phyloP scores from a whole-genome alignment of 306 rosid genomes.

The Trifolium pratense region DNA sequence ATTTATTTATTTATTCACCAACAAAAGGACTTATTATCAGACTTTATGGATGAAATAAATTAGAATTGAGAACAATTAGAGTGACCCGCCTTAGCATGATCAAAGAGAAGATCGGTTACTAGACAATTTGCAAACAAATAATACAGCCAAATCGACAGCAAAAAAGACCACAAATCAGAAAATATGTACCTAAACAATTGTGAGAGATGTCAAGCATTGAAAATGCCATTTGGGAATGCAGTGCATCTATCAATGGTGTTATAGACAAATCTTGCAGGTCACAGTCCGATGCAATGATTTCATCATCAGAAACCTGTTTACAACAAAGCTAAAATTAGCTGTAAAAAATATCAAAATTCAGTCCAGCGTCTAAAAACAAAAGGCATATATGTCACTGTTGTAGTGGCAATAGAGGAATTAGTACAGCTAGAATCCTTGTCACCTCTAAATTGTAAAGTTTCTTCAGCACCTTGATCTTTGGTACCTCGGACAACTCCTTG shows the following conservation, averaged over 20 bases:
- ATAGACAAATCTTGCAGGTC: constrained; percentile 90
- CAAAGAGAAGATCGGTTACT: constrained; percentile 13
- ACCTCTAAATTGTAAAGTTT: constrained; percentile 92
- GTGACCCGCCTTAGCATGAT: constrained; percentile 12
- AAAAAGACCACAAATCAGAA: constrained; percentile 30
- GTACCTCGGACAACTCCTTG: constrained; percentile 70
- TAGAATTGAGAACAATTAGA: constrained; percentile 29
- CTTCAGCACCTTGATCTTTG: constrained; percentile 76
- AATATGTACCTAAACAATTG: constrained; percentile 72
- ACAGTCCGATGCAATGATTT: constrained; percentile 76
- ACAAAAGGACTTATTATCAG: constrained; percentile 23
- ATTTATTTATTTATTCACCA: constrained; percentile 18
- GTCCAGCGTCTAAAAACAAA: constrained; percentile 26
- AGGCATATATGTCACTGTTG: constrained; percentile 10
- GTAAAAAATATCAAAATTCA: constrained; percentile 15
- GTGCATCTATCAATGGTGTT: constrained; percentile 79
- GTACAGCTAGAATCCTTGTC: constrained; percentile 35
- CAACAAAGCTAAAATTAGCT: constrained; percentile 33
- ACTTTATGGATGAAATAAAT: constrained; percentile 17
- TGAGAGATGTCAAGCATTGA: constrained; percentile 90
- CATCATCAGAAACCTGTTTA: constrained; percentile 87
- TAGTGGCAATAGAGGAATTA: constrained; percentile 10
- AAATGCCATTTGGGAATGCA: constrained; percentile 70
- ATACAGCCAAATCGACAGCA: constrained; percentile 21
- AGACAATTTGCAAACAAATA: constrained; percentile 13